Conservation (phyloP, 371 early-diverging fungal genomes). For the Mortierella sp. region DNA sequence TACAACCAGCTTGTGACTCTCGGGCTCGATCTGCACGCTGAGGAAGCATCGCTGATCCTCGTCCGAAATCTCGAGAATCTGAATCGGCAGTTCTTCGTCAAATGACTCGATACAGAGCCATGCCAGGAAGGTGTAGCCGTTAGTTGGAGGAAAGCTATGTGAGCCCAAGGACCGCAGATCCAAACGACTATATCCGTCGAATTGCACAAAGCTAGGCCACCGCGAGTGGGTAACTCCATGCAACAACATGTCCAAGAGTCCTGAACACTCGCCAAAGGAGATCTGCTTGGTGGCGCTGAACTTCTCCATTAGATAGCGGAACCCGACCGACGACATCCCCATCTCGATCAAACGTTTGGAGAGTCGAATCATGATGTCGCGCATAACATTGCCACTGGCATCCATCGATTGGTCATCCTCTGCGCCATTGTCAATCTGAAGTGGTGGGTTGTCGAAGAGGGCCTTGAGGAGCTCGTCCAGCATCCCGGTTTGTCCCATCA, state of each 20-base stretch:
- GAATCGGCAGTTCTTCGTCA: conserved; percentile 62
- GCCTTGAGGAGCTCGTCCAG: conserved; percentile 66
- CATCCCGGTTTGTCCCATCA: conserved; percentile 71
- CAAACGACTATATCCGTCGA: conserved; percentile 63
- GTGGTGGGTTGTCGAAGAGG: conserved; percentile 55
- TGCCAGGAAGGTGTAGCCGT: conserved; percentile 73
- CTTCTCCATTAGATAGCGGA: conserved; percentile 72
- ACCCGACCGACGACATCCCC: conserved; percentile 72
- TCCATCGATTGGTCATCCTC: conserved; percentile 18
- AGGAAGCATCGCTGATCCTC: conserved; percentile 60
- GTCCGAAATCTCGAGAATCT: conserved; percentile 69
- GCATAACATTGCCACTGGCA: conserved; percentile 40
- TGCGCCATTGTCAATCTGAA: conserved; percentile 29
- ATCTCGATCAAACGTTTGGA: conserved; percentile 73
- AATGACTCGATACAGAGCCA: conserved; percentile 80
- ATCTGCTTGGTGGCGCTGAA: conserved; percentile 59
- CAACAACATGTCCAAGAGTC: conserved; percentile 69
- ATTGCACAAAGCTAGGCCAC: conserved; percentile 80
- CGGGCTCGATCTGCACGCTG: conserved; percentile 65
- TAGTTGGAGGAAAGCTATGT: conserved; percentile 69
- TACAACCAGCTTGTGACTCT: conserved; percentile 64
- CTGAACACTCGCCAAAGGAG: conserved; percentile 57
- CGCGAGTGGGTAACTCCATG: conserved; percentile 72
- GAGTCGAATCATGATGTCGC: conserved; percentile 63
- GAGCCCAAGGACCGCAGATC: conserved; percentile 58